A percentile compares a stretch with the other conserved stretches of the same genome.
These are phyloP conservation scores for Neonectria ditissima DNA, from an alignment of 2,329 filamentous ascomycete species.

Conservation along the genomic window DNA sequence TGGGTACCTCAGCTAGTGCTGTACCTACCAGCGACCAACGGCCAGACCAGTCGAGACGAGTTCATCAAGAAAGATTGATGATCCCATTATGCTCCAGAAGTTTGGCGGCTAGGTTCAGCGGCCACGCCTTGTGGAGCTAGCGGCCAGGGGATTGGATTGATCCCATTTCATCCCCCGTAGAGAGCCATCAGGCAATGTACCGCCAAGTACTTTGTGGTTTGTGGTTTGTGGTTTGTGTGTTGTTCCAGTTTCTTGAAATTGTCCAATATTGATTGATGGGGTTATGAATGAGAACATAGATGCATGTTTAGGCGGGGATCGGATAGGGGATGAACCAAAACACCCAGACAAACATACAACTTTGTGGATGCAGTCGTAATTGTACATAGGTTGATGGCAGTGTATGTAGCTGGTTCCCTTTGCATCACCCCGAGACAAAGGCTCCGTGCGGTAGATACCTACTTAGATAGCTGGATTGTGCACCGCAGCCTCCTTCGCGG, in stretches of 20 bases:
- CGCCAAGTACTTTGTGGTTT: background rate
- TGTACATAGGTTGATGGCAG: slow-evolving; percentile 23
- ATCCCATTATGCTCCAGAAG: slow-evolving; percentile 34
- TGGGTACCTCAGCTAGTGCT: background rate
- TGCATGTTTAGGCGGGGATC: slow-evolving; percentile 8
- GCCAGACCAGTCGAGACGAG: slow-evolving; percentile 7
- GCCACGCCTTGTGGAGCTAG: slow-evolving; percentile 31
- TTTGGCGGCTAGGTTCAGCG: slow-evolving; percentile 23
- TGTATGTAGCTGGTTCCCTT: slow-evolving; percentile 15
- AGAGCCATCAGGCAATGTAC: slow-evolving; percentile 9
- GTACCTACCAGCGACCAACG: slow-evolving; percentile 19
- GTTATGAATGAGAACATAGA: background rate
- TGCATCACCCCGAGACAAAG: slow-evolving; percentile 25
- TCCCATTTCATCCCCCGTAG: slow-evolving; percentile 14
- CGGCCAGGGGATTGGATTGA: slow-evolving; percentile 31
- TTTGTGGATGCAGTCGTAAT: background rate
- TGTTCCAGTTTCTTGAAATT: slow-evolving; percentile 1
- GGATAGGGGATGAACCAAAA: slow-evolving; percentile 3
- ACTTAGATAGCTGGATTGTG: background rate
- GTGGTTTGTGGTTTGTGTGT: background rate
- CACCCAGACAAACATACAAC: background rate
- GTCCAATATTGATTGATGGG: slow-evolving; percentile 3
- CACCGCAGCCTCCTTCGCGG: background rate
- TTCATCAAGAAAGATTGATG: slow-evolving; percentile 31
- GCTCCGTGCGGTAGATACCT: background rate